Evolutionary conservation across 2,329 filamentous ascomycete genomes (phyloP), one percentile per base, ranked within the genome.

Genomic region (Penicillium aurantiogriseum): DNA sequence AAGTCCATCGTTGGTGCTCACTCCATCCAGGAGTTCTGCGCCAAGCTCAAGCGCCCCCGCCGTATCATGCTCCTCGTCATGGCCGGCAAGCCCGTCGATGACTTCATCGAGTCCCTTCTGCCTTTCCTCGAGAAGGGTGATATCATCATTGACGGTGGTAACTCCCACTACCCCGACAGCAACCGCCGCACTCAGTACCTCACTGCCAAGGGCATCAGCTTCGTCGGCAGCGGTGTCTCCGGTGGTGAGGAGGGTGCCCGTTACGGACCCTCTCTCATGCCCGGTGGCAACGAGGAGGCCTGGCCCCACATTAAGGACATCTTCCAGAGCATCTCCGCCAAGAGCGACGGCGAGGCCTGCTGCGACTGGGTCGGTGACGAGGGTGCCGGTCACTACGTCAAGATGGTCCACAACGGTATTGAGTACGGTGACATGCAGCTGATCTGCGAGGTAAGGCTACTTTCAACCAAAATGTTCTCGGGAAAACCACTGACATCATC

Each of bases 351-450:
- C 72, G 94, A 99, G 85, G 82, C 94, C 67, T 99, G 94, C 88
- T 99, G 94, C 77, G 94, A 99, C 81, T 99, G 94, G 94, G 94
- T 99, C 72, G 94, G 94, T 83, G 94, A 97, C 81, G 92, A 97
- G 80, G 94, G 94, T 87, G 91, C 94, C 81, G 94, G 94, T 71
- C 94, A 99, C 88, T 99, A 97, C 85, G 93, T 99, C 84, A 99
- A 99, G 90, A 99, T 99, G 94, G 94, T 99, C 64, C 94, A 99
- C 89, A 99, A 99, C 82, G 94, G 94, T 86, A 99, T 99, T 72
- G 94, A 99, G 83, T 99, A 99, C 78, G 94, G 94, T 87, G 94
- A 99, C 83, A 99, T 99, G 94, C 94, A 99, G 85, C 86, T 99
- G 74, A 99, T 99, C 78, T 95, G 89, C 81, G 94, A 99, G 88